Evolutionary conservation across 2,329 filamentous ascomycete genomes (phyloP).

Genomic region (Pestalotiopsis sp.): DNA sequence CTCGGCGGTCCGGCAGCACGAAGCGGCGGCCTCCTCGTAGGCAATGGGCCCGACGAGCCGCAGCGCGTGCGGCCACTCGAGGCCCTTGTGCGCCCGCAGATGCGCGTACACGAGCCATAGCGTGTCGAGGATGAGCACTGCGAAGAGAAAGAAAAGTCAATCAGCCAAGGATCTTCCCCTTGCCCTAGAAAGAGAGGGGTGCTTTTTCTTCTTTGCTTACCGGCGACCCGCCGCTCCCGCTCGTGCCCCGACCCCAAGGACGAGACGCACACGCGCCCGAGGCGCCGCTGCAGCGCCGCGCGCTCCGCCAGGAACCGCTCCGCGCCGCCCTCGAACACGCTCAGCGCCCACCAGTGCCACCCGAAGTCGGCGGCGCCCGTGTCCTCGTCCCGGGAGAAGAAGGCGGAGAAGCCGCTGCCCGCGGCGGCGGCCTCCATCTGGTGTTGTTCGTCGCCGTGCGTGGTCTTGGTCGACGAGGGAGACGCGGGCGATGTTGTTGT

Average conservation of each 20-base stretch:
- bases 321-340: not conserved
- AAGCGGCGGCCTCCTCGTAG: slow-evolving; percentile 1
- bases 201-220: too few relatives aligned
- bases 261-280: not conserved
- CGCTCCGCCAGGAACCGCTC: not conserved
- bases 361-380: not conserved
- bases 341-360: slow-evolving; percentile 3
- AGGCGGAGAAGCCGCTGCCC: not conserved
- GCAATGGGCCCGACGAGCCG: not conserved
- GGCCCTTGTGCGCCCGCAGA: not conserved
- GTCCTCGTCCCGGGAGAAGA: not conserved
- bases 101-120: not conserved
- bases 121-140: not conserved
- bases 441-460: not conserved
- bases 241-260: not conserved
- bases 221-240: not conserved
- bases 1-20: not conserved
- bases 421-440: not conserved
- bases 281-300: not conserved
- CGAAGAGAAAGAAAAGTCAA: too few relatives aligned
- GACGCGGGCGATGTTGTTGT: not conserved
- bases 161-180: too few relatives aligned
- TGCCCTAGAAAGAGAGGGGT: too few relatives aligned
- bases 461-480: not conserved
- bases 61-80: slow-evolving; percentile 2